Conservation (phyloP, 1,284 basidiomycete genomes). For the Chondrostereum purpureum region DNA sequence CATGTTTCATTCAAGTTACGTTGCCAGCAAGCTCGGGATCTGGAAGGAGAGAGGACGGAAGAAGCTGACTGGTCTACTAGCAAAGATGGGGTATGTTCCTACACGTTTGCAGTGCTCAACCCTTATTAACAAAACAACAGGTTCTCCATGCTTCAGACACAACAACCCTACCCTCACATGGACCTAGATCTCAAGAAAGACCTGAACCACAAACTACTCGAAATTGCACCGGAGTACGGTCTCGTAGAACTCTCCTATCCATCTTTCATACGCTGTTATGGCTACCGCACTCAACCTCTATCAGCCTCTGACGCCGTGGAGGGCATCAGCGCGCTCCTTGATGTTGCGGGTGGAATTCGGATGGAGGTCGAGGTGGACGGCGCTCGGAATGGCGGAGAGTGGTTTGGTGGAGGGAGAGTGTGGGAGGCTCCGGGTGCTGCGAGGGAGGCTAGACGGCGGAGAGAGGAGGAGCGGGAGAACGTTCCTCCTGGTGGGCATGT, state of each 20-base stretch:
- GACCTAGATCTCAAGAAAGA: constrained; percentile 86
- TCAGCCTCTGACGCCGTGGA: constrained; percentile 94
- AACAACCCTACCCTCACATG: constrained; percentile 95
- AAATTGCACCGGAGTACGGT: constrained; percentile 93
- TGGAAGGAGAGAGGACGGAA: constrained; percentile 95
- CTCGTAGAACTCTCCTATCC: constrained; percentile 92
- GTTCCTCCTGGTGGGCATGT: constrained; percentile 27
- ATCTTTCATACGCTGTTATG: constrained; percentile 88
- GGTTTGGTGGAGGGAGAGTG: constrained; percentile 74
- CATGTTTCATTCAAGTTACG: constrained; percentile 96
- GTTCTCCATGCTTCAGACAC: constrained; percentile 89
- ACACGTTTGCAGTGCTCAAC: constrained; percentile 6
- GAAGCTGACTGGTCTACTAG: constrained; percentile 84
- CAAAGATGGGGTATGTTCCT: constrained; percentile 91
- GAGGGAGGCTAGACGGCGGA: constrained; percentile 31
- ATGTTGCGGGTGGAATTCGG: constrained; percentile 84
- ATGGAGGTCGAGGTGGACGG: constrained; percentile 88
- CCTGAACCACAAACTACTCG: constrained; percentile 80
- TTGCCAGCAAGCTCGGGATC: constrained; percentile 90
- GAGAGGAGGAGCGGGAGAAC: constrained; percentile 41
- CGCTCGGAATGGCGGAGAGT: constrained; percentile 79
- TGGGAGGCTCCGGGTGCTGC: constrained; percentile 55
- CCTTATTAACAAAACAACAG: constrained; percentile 44
- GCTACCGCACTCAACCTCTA: constrained; percentile 81
- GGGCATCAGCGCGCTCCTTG: constrained; percentile 80